These are phyloP conservation scores for Carallia brachiata DNA, from an alignment of 345 rosid genomes.

Conservation along the genomic window DNA sequence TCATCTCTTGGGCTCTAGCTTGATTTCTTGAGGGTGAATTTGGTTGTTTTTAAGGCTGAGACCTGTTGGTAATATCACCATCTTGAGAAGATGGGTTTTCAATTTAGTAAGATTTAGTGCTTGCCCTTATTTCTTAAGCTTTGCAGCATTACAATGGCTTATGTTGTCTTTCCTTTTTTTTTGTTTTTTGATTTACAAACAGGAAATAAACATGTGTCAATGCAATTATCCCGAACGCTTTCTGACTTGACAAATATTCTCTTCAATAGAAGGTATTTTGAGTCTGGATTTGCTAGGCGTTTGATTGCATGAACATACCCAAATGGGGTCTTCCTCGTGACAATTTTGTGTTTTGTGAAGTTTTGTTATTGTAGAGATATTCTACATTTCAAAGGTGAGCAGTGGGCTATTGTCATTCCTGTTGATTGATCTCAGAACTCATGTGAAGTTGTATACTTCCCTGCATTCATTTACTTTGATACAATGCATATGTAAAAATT, in stretches of 20 bases:
- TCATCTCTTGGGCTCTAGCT: too few species aligned
- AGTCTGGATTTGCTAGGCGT: too few species aligned
- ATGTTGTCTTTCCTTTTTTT: not conserved
- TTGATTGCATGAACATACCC: not conserved
- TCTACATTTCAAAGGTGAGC: not conserved
- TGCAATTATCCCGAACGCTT: conserved; percentile 61
- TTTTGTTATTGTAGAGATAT: not conserved
- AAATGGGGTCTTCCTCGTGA: not conserved
- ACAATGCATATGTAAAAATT: not conserved
- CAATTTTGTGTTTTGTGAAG: not conserved
- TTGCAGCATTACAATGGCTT: not conserved
- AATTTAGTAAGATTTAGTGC: too few species aligned
- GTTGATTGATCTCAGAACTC: too few species aligned
- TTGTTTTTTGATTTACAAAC: conserved; percentile 11
- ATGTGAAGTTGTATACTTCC: too few species aligned
- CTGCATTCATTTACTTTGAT: not conserved
- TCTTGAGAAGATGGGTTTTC: too few species aligned
- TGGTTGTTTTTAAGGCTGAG: not conserved
- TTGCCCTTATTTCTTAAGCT: not conserved
- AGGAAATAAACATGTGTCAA: conserved; percentile 60
- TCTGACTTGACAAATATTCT: conserved; percentile 64
- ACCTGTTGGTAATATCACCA: too few species aligned
- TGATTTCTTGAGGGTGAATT: not conserved
- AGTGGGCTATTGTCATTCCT: not conserved
- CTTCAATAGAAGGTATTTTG: conserved; percentile 67